These are phyloP conservation scores for Mycena belliarum DNA, from an alignment of 768 basidiomycete genomes.

Conservation along the genomic window DNA sequence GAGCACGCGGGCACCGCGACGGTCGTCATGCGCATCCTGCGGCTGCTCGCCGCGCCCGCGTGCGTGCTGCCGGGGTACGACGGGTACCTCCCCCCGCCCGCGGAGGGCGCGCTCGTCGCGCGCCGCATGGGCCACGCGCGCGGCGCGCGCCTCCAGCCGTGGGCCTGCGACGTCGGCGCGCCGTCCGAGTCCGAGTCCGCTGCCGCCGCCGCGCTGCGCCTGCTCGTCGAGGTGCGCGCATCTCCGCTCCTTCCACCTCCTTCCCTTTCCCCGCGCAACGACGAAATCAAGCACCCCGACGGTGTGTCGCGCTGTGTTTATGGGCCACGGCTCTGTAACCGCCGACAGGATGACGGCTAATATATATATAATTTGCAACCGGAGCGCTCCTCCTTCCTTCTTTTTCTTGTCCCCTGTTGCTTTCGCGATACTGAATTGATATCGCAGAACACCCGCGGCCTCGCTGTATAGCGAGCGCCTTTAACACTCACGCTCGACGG, in stretches of 20 bases:
- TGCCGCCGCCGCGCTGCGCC: constrained; percentile 7
- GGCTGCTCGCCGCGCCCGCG: constrained; percentile 16
- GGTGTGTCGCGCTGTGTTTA: constrained; percentile 16
- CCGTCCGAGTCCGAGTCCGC: background rate
- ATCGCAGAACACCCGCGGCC: background rate
- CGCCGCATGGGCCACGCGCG: constrained; percentile 11
- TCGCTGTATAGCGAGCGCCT: background rate
- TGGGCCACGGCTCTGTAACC: constrained; percentile 17
- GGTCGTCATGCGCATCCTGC: constrained; percentile 32
- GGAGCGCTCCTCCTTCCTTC: constrained; percentile 8
- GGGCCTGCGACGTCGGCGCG: constrained; percentile 3
- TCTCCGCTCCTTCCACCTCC: background rate
- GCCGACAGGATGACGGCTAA: constrained; percentile 21
- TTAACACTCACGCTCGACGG: no score
- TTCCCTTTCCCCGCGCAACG: background rate
- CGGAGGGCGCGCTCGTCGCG: constrained; percentile 9
- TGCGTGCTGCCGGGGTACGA: constrained; percentile 16
- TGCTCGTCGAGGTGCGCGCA: constrained; percentile 13
- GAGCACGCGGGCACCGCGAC: constrained; percentile 30
- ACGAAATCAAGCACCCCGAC: constrained; percentile 21
- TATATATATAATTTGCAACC: constrained; percentile 21
- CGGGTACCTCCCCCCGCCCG: constrained; percentile 10
- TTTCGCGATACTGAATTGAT: background rate
- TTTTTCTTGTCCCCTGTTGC: background rate
- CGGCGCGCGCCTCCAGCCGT: background rate